phyloP scores from a whole-genome alignment of 73 alveolate species.

The Urostyla sp. region DNA sequence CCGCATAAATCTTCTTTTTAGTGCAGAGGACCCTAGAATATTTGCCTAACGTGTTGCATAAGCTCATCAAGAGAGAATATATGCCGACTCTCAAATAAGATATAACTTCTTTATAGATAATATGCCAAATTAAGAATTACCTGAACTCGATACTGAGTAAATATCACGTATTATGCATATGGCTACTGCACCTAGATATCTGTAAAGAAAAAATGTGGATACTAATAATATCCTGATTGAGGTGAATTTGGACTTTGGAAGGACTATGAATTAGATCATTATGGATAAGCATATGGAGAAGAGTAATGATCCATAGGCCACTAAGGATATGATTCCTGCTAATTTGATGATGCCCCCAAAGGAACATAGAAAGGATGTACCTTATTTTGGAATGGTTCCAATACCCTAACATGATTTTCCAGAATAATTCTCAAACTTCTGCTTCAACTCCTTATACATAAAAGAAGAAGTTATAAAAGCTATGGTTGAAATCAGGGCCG shows the following conservation, averaged over 20 bases:
- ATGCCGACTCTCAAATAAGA: constrained; percentile 93
- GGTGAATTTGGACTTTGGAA: constrained; percentile 89
- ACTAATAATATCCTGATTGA: constrained; percentile 76
- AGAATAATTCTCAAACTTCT: constrained; percentile 88
- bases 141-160: constrained; percentile 80
- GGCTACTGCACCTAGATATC: constrained; percentile 63
- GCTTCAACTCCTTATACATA: constrained; percentile 86
- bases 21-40: constrained; percentile 94
- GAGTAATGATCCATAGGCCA: constrained; percentile 36
- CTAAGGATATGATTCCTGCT: constrained; percentile 71
- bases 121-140: constrained; percentile 84
- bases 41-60: constrained; percentile 92
- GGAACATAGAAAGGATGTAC: constrained; percentile 65
- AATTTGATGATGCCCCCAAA: constrained; percentile 78
- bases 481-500: constrained; percentile 91
- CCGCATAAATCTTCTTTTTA: constrained; percentile 69
- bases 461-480: constrained; percentile 89
- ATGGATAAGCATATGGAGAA: constrained; percentile 89
- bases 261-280: constrained; percentile 97
- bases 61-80: constrained; percentile 91
- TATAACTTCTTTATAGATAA: constrained; percentile 89
- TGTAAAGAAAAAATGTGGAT: constrained; percentile 62
- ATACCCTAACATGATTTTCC: constrained; percentile 86
- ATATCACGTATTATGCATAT: constrained; percentile 54
- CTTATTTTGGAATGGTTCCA: constrained; percentile 88